A percentile compares a stretch with the other conserved stretches of the same genome.
Evolutionary conservation across 352 stramenopile species (phyloP).

Genomic region (Thraustochytrium striatum): DNA sequence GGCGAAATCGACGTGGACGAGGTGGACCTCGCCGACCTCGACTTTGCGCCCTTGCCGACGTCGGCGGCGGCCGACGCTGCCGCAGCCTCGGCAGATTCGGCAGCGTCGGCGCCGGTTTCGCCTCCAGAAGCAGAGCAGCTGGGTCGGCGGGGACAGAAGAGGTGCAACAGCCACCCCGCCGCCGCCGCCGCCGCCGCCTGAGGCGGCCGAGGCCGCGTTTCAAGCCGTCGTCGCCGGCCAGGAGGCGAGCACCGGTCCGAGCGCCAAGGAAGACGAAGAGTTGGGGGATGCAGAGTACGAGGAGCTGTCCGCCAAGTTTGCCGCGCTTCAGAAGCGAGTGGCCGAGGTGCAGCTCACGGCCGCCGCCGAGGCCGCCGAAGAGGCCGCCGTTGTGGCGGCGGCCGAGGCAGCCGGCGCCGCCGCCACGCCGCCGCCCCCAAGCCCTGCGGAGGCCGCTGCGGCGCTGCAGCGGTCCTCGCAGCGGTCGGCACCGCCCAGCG

Average conservation of each 20-base stretch:
- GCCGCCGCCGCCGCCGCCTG: neutral
- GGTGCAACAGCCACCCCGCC: neutral
- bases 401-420: neutral
- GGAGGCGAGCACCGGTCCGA: neutral
- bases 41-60: neutral
- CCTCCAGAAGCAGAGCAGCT: neutral
- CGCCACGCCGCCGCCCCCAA: neutral
- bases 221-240: no score
- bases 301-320: constrained; percentile 11
- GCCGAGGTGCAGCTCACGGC: neutral
- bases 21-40: neutral
- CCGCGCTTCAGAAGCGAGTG: neutral
- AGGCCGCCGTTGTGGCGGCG: neutral
- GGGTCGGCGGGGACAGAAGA: neutral
- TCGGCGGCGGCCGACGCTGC: neutral
- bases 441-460: constrained; percentile 9
- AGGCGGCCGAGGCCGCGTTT: neutral
- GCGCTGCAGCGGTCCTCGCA: neutral
- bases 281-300: neutral
- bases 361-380: neutral
- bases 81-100: neutral
- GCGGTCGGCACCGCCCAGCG: no score
- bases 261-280: neutral
- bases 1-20: constrained; percentile 21
- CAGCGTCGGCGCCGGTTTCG: neutral